phyloP scores from a whole-genome alignment of 371 early-diverging fungal genomes.

The Mortierella sp. region DNA sequence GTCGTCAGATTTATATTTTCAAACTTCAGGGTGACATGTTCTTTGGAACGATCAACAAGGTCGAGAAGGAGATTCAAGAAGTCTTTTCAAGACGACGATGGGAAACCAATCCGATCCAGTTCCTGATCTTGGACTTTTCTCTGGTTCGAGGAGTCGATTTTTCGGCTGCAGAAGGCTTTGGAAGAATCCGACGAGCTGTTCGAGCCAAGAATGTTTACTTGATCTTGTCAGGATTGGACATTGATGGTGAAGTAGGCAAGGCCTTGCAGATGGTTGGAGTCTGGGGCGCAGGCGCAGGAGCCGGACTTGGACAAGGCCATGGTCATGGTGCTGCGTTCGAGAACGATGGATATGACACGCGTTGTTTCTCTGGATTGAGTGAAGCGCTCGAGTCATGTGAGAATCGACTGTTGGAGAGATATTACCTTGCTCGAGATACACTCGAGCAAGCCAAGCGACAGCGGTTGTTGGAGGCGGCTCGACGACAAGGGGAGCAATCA shows the following conservation, averaged over 20 bases:
- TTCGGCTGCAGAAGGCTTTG: constrained; percentile 93
- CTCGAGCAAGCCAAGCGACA: constrained; percentile 34
- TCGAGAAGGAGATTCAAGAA: constrained; percentile 80
- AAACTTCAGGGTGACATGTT: constrained; percentile 94
- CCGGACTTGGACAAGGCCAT: constrained; percentile 42
- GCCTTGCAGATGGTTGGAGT: constrained; percentile 83
- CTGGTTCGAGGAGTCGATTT: constrained; percentile 95
- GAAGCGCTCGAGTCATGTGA: constrained; percentile 96
- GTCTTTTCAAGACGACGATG: constrained; percentile 65
- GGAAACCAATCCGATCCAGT: constrained; percentile 79
- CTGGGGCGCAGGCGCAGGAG: constrained; percentile 62
- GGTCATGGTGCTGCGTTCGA: constrained; percentile 53
- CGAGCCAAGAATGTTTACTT: constrained; percentile 77
- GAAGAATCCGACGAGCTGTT: constrained; percentile 84
- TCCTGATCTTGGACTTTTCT: constrained; percentile 88
- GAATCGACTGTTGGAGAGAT: constrained; percentile 81
- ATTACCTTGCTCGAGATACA: constrained; percentile 61
- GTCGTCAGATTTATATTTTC: constrained; percentile 87
- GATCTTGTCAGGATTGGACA: constrained; percentile 84
- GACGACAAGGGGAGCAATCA: constrained; percentile 18
- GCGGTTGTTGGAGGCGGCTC: constrained; percentile 28
- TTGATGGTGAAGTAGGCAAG: constrained; percentile 72
- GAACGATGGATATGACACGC: constrained; percentile 61
- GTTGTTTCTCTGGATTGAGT: constrained; percentile 83
- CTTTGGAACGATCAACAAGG: constrained; percentile 93